These are phyloP conservation scores for Euphrasia arctica DNA, from an alignment of 305 asterid species.

Conservation along the genomic window DNA sequence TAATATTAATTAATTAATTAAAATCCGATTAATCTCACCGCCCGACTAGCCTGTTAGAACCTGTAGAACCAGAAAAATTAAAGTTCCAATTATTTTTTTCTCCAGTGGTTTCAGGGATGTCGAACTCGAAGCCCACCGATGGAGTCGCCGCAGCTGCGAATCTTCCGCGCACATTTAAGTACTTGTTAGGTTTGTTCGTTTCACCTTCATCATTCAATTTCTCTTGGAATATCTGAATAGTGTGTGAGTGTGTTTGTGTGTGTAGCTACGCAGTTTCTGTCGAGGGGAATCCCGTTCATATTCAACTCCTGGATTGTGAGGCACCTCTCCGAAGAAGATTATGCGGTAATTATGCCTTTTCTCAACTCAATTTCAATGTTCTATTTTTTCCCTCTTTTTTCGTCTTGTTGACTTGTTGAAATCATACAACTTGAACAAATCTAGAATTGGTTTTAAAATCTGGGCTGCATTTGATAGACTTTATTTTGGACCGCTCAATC, in stretches of 20 bases:
- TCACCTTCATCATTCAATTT: background rate
- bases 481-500: too few species aligned
- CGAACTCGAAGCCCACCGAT: conserved; percentile 23
- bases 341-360: conserved; percentile 15
- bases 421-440: too few species aligned
- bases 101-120: conserved; percentile 24
- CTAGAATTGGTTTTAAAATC: background rate
- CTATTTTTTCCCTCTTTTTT: background rate
- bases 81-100: too few species aligned
- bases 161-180: conserved; percentile 15
- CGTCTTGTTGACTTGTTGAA: background rate
- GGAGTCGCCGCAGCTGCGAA: conserved; percentile 10
- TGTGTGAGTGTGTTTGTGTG: conserved; percentile 7
- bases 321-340: conserved; percentile 51
- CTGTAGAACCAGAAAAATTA: too few species aligned
- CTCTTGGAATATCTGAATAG: too few species aligned
- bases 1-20: too few species aligned
- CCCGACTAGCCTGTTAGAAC: too few species aligned
- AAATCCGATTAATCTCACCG: too few species aligned
- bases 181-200: conserved; percentile 52
- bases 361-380: background rate
- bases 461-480: background rate
- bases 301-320: conserved; percentile 85
- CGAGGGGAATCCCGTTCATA: conserved; percentile 12
- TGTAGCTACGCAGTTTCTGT: conserved; percentile 51